Evolutionary conservation across 257 asterid species (phyloP), one percentile per base, ranked within the genome.

Genomic region (Rubia yunnanensis): DNA sequence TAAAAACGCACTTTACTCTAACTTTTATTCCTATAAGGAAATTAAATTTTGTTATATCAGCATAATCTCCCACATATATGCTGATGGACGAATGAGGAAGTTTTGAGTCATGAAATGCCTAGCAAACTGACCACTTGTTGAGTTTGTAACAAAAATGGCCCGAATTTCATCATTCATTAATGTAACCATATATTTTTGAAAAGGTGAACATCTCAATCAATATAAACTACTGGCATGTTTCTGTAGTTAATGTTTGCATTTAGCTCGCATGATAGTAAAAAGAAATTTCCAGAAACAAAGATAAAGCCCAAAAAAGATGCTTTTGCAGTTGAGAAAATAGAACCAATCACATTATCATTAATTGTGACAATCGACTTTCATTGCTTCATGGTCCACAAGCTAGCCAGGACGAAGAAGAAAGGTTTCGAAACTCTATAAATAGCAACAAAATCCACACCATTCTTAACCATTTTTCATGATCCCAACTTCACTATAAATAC

Each of bases 341-440:
- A 63, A 31, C 31, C 53, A 39, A 44, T 44, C 52, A 44, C 52
- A 44, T 44, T 44, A 44, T 44, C 46, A 32, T n/a, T 54, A 32
- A 68, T 66, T 50, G 44, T 13, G 60, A 60, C 68, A 65, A 52
- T 52, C 8, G 62, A 65, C 72, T n/a, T 65, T 44, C 11, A 64
- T 67, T 66, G 57, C 64, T 44, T 34, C 60, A 28, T 49, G 39
- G 50, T 74, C 82, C 82, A 78, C 79, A 63, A 64, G 22, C 64
- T 58, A 24, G 30, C 64, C 15, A 65, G 55, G 27, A 35, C 53
- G 18, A 7, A 38, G 14, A 5, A 5, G 5, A 36, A 10, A 31
- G n/a, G 18, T 17, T 59, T 23, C 0, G 11, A 31, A 7, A 14
- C 10, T 61, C 50, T 67, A 78, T 77, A 70, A 63, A 70, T 70